Conservation (phyloP, 148 eudicot genomes). For the Limonium bicolor region DNA sequence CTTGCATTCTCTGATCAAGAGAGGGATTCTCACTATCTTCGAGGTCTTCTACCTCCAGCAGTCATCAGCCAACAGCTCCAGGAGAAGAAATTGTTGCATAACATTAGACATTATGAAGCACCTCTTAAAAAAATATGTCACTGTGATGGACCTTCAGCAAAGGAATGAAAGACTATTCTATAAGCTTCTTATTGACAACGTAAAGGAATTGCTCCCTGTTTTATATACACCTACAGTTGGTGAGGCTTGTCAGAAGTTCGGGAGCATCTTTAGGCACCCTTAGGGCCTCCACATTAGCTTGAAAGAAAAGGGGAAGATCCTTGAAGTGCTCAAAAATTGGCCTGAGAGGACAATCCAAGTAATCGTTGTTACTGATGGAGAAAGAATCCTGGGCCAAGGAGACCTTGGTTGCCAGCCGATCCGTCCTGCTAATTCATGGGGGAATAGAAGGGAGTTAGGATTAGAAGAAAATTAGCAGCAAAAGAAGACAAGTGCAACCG, state of each 20-base stretch:
- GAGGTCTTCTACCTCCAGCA: conserved; percentile 82
- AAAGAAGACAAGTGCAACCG: no score
- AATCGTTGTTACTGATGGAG: conserved; percentile 95
- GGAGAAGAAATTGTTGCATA: conserved; percentile 88
- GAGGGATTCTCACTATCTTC: conserved; percentile 76
- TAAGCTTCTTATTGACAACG: conserved; percentile 88
- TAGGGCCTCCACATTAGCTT: conserved; percentile 89
- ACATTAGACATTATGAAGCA: conserved; percentile 75
- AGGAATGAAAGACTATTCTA: conserved; percentile 88
- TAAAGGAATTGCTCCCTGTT: conserved; percentile 84
- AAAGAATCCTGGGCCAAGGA: conserved; percentile 86
- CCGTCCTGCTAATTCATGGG: no score
- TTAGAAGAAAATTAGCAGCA: no score
- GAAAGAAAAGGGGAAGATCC: conserved; percentile 85
- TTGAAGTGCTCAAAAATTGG: conserved; percentile 87
- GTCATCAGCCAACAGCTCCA: conserved; percentile 54
- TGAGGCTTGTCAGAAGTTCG: conserved; percentile 96
- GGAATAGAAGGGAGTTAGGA: no score
- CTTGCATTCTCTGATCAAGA: conserved; percentile 79
- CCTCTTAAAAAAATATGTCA: conserved; percentile 78
- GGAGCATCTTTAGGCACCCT: conserved; percentile 79
- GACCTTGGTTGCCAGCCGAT: conserved; percentile 98
- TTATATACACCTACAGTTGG: conserved; percentile 97
- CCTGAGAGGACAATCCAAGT: conserved; percentile 87
- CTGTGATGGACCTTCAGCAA: conserved; percentile 94